Evolutionary conservation across 23 red algal species (phyloP).

Genomic region (Gracilariopsis chorda): DNA sequence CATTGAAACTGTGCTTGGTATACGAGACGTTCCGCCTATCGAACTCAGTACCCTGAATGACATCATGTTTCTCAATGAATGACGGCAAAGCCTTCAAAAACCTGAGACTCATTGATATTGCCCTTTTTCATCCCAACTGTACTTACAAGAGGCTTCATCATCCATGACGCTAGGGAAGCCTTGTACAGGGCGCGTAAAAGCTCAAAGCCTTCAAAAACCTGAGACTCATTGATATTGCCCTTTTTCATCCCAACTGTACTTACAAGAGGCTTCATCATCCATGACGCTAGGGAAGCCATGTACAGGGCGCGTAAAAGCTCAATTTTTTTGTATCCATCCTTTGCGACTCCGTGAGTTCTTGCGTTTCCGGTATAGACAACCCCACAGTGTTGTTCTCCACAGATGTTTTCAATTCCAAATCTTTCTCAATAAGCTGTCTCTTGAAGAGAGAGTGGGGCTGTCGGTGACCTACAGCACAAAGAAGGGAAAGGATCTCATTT

Average conservation of each 20-base stretch:
- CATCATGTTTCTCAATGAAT: neutral
- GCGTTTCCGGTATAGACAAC: neutral
- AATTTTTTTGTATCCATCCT: neutral
- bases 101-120: neutral
- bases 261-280: slow-evolving; percentile 26
- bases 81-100: neutral
- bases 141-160: slow-evolving; percentile 16
- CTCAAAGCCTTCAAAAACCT: no score
- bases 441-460: neutral
- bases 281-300: neutral
- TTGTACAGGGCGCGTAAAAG: neutral
- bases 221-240: neutral
- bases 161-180: neutral
- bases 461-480: neutral
- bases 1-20: neutral
- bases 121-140: slow-evolving; percentile 14
- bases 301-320: neutral
- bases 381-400: neutral
- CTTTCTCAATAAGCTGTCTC: neutral
- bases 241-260: neutral
- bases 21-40: neutral
- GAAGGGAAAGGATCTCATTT: neutral
- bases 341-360: neutral
- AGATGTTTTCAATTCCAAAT: neutral
- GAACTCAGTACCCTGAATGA: neutral